Evolutionary conservation across 2,329 filamentous ascomycete species (phyloP).

Genomic region (Pseudocercospora pini-densiflorae): DNA sequence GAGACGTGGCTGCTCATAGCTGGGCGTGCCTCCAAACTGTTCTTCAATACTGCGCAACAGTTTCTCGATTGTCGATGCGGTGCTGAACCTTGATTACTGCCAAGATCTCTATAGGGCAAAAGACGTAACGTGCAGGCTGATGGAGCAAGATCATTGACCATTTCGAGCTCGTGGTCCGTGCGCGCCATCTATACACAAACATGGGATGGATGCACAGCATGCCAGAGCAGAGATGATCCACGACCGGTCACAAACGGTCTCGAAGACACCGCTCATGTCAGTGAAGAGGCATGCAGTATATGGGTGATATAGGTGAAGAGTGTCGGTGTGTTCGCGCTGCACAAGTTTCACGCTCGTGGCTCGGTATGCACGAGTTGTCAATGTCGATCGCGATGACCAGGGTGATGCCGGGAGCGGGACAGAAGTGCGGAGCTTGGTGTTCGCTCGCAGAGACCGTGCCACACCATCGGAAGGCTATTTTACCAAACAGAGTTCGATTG

Average conservation of each 20-base stretch:
- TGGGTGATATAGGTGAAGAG: not conserved
- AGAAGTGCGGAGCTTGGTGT: constrained; percentile 1
- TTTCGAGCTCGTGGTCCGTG: no score
- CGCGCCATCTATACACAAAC: not conserved
- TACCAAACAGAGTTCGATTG: constrained; percentile 12
- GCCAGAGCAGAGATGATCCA: not conserved
- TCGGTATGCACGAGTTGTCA: not conserved
- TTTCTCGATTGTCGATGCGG: no score
- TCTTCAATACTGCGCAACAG: no score
- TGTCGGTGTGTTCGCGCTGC: not conserved
- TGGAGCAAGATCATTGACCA: no score
- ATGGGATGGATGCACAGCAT: not conserved
- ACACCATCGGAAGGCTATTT: not conserved
- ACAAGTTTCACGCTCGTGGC: constrained; percentile 1
- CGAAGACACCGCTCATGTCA: not conserved
- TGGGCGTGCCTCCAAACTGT: no score
- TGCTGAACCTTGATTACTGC: no score
- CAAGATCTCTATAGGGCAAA: no score
- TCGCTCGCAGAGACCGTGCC: not conserved
- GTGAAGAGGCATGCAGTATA: not conserved
- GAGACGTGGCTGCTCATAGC: no score
- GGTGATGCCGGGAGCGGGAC: constrained; percentile 9
- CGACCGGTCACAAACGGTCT: no score
- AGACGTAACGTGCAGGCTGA: no score
- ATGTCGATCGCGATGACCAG: not conserved